Evolutionary conservation across 2,329 filamentous ascomycete genomes (phyloP).

Genomic region (Fusarium ramigenum): DNA sequence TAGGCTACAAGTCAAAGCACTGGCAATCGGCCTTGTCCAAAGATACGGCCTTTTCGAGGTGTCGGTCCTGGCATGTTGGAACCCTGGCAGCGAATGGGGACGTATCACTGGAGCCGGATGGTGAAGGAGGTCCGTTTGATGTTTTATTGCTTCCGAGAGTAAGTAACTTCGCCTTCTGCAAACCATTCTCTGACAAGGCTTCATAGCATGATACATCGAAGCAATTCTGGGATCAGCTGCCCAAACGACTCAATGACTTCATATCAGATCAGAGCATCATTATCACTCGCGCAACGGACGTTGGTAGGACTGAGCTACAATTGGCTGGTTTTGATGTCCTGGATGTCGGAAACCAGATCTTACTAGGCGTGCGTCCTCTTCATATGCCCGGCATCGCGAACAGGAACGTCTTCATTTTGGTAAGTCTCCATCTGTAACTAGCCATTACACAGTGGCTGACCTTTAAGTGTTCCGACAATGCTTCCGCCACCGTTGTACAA

Average conservation of each 20-base stretch:
- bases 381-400: rapidly evolving
- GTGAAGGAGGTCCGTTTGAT: neutral
- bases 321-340: neutral
- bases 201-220: neutral
- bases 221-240: neutral
- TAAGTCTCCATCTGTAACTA: rapidly evolving
- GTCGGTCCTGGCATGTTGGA: neutral
- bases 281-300: neutral
- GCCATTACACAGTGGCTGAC: rapidly evolving
- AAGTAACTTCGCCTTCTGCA: rapidly evolving
- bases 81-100: neutral
- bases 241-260: rapidly evolving
- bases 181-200: no score
- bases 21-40: neutral
- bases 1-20: neutral
- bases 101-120: neutral
- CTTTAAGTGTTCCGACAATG: neutral
- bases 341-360: neutral
- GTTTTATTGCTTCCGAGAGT: neutral
- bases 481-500: neutral
- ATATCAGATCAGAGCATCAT: neutral
- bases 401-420: neutral
- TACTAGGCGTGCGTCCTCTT: neutral
- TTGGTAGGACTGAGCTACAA: rapidly evolving
- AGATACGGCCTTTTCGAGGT: neutral